These are phyloP conservation scores for Tulasnella sp. DNA, from an alignment of 768 basidiomycete genomes.

Conservation along the genomic window DNA sequence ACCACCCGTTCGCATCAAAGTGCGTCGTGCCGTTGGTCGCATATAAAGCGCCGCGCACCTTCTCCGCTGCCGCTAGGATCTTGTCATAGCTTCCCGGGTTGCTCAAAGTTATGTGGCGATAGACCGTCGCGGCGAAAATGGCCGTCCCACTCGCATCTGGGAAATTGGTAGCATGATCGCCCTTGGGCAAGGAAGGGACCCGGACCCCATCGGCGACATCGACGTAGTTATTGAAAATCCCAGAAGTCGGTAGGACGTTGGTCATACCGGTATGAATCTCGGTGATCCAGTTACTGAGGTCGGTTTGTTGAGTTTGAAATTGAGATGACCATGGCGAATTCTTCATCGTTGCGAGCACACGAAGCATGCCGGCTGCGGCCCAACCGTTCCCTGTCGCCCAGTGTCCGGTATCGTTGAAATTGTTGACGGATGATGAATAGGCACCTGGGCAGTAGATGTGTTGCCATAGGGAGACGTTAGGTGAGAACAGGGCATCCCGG, in stretches of 20 bases:
- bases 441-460: conserved; percentile 23
- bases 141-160: conserved; percentile 23
- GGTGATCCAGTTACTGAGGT: conserved; percentile 23
- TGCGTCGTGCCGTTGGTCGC: conserved; percentile 15
- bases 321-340: conserved; percentile 17
- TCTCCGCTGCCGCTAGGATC: conserved; percentile 1
- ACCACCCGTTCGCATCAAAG: conserved; percentile 16
- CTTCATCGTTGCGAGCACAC: conserved; percentile 25
- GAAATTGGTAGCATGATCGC: conserved; percentile 23
- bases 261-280: conserved; percentile 21
- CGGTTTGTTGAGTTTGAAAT: conserved; percentile 13
- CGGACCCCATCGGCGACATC: conserved; percentile 14
- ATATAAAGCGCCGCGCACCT: background rate
- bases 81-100: background rate
- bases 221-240: conserved; percentile 24
- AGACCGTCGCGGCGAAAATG: conserved; percentile 23
- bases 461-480: conserved; percentile 21
- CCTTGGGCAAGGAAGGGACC: conserved; percentile 64
- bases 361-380: conserved; percentile 26
- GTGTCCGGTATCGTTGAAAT: conserved; percentile 21
- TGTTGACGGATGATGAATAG: conserved; percentile 35
- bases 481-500: conserved; percentile 19
- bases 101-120: conserved; percentile 20
- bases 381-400: conserved; percentile 28
- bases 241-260: conserved; percentile 14